These are phyloP conservation scores for Rhizopogon hawkerae DNA, from an alignment of 1,284 basidiomycete genomes.

Conservation along the genomic window DNA sequence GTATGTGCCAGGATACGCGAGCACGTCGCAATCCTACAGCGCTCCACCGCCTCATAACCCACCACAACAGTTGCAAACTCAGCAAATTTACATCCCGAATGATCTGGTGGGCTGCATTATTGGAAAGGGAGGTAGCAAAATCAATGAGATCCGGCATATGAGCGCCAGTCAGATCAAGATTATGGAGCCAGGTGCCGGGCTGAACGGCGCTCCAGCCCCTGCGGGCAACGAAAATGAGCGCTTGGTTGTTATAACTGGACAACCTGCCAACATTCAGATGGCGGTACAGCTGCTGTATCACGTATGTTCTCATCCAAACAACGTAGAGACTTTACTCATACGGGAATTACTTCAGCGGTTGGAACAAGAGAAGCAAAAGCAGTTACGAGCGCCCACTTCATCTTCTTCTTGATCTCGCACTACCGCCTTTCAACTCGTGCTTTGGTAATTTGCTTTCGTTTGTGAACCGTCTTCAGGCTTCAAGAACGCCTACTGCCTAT, in stretches of 20 bases:
- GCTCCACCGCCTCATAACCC: constrained; percentile 28
- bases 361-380: constrained; percentile 84
- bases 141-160: constrained; percentile 97
- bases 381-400: constrained; percentile 43
- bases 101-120: constrained; percentile 98
- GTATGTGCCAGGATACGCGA: constrained; percentile 56
- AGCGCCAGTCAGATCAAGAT: constrained; percentile 96
- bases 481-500: neutral
- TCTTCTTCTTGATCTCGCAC: constrained; percentile 21
- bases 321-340: constrained; percentile 9
- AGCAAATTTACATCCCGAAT: constrained; percentile 98
- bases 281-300: constrained; percentile 92
- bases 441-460: neutral
- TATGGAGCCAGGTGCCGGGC: constrained; percentile 90
- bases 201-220: constrained; percentile 58
- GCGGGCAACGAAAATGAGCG: constrained; percentile 76
- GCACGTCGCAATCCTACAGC: constrained; percentile 37
- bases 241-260: constrained; percentile 90
- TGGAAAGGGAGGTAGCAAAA: constrained; percentile 96
- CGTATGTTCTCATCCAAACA: constrained; percentile 36
- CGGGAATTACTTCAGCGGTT: constrained; percentile 46
- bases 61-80: constrained; percentile 74
- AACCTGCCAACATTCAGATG: constrained; percentile 91
- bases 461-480: constrained; percentile 1
- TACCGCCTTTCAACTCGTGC: constrained; percentile 1